Conservation (phyloP, 148 eudicot species). For the Selenicereus undatus region DNA sequence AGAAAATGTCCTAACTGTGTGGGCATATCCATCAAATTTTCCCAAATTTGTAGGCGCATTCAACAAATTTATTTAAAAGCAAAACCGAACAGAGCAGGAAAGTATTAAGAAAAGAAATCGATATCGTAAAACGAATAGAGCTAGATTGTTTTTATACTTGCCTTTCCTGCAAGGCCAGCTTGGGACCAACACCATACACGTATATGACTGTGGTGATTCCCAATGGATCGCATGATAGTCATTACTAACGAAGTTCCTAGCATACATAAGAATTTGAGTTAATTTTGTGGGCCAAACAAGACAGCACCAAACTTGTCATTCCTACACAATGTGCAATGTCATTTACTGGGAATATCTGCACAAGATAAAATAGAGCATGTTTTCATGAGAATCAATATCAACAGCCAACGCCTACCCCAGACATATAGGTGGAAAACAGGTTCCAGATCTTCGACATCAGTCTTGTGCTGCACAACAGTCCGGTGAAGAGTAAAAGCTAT, state of each 20-base stretch:
- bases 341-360: background rate
- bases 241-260: slow-evolving; percentile 83
- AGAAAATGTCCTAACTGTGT: background rate
- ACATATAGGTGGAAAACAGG: slow-evolving; percentile 94
- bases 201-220: slow-evolving; percentile 76
- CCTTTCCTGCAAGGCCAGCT: slow-evolving; percentile 86
- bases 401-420: slow-evolving; percentile 56
- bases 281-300: background rate
- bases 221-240: slow-evolving; percentile 90
- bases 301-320: background rate
- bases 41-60: background rate
- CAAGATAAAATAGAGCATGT: background rate
- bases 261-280: background rate
- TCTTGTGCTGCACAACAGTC: slow-evolving; percentile 94
- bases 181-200: slow-evolving; percentile 97
- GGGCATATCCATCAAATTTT: background rate
- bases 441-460: slow-evolving; percentile 96
- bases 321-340: background rate
- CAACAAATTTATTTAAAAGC: background rate
- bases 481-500: slow-evolving; percentile 97
- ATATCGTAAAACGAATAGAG: background rate
- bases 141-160: slow-evolving; percentile 28
- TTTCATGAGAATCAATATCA: background rate
- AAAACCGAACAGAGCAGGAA: background rate
- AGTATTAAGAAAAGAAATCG: background rate